Evolutionary conservation across 2,329 filamentous ascomycete species (phyloP).

Genomic region (Phialemonium atrogriseum): DNA sequence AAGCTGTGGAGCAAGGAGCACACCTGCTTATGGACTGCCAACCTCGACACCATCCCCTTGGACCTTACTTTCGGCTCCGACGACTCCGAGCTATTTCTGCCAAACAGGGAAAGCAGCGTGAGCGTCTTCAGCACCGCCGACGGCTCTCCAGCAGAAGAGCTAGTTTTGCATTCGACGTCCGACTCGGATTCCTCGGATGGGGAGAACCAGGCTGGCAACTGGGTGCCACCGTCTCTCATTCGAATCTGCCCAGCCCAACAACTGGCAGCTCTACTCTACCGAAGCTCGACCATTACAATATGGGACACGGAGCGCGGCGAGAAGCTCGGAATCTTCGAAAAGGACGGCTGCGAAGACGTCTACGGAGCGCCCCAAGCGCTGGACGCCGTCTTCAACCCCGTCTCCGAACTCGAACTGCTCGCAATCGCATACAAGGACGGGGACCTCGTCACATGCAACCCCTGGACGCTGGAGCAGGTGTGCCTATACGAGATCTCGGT

Average conservation of each 20-base stretch:
- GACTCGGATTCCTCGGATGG: too few species aligned
- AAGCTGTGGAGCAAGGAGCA: slow-evolving; percentile 1
- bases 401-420: slow-evolving; percentile 12
- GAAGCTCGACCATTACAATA: not conserved
- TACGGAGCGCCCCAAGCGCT: slow-evolving; percentile 8
- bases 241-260: not conserved
- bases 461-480: slow-evolving; percentile 12
- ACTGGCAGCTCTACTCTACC: slow-evolving; percentile 1
- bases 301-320: slow-evolving; percentile 4
- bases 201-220: too few species aligned
- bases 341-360: slow-evolving; percentile 10
- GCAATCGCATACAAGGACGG: slow-evolving; percentile 13
- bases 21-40: not conserved
- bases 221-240: not conserved
- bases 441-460: slow-evolving; percentile 11
- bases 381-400: slow-evolving; percentile 11
- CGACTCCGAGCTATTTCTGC: too few species aligned
- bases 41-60: not conserved
- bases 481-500: slow-evolving; percentile 2
- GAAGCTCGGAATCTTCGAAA: slow-evolving; percentile 8
- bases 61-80: too few species aligned
- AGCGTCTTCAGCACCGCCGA: too few species aligned
- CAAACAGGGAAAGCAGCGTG: too few species aligned
- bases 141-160: too few species aligned
- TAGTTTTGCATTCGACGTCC: too few species aligned